Evolutionary conservation across 2,329 filamentous ascomycete species (phyloP).

Genomic region (Penicillium vulpinum): DNA sequence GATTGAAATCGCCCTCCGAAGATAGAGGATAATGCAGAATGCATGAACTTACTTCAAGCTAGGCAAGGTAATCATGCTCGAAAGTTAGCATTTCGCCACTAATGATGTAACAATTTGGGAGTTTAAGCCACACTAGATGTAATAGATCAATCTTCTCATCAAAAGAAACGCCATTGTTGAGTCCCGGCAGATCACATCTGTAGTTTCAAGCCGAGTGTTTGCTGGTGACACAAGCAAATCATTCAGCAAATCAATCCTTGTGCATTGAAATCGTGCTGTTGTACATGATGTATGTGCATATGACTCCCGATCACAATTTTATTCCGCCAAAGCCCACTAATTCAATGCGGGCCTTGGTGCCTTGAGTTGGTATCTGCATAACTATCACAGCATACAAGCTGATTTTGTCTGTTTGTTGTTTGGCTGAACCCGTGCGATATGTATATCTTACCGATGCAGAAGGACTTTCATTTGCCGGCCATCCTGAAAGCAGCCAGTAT

Average conservation of each 20-base stretch:
- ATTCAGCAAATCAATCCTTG: background rate
- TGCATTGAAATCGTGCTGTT: background rate
- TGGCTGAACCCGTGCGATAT: background rate
- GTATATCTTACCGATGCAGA: slow-evolving; percentile 11
- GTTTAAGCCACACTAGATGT: background rate
- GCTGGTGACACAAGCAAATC: background rate
- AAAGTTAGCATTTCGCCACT: background rate
- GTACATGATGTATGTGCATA: background rate
- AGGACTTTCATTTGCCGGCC: background rate
- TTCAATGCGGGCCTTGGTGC: background rate
- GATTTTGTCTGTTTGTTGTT: background rate
- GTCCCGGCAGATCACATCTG: background rate
- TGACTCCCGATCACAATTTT: background rate
- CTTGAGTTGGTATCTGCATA: background rate
- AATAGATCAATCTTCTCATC: background rate
- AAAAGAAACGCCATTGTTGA: background rate
- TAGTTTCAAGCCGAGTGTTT: background rate
- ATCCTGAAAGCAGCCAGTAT: slow-evolving; percentile 19
- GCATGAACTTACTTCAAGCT: background rate
- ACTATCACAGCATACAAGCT: background rate
- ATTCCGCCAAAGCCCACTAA: background rate
- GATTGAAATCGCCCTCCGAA: slow-evolving; percentile 8
- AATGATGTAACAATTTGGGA: background rate
- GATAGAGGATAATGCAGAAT: background rate
- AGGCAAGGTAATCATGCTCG: background rate